phyloP scores from a whole-genome alignment of 805 yeast species.

The Metschnikowia aberdeeniae region DNA sequence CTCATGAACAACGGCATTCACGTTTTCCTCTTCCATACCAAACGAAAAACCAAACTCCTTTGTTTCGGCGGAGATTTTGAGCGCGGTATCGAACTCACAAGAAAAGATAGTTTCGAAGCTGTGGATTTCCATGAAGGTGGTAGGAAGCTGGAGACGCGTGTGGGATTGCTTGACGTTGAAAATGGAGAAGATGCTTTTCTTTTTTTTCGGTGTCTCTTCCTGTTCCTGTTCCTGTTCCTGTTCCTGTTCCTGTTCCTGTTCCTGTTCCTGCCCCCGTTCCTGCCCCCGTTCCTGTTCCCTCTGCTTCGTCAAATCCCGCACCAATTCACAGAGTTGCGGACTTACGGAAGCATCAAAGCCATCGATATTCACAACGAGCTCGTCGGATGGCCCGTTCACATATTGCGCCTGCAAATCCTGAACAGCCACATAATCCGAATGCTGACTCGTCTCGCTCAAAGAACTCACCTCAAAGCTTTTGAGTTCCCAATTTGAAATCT shows the following conservation, averaged over 20 bases:
- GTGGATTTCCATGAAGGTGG: constrained; percentile 8
- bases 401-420: constrained; percentile 3
- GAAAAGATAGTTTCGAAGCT: constrained; percentile 1
- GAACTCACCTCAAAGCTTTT: constrained; percentile 3
- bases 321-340: constrained; percentile 2
- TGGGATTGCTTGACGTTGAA: constrained; percentile 9
- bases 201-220: neutral
- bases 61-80: neutral
- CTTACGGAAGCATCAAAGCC: constrained; percentile 8
- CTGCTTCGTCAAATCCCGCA: neutral
- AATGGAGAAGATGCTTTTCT: neutral
- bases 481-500: neutral
- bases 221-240: no score
- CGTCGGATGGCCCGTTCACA: neutral
- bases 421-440: constrained; percentile 1
- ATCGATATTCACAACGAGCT: constrained; percentile 7
- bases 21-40: constrained; percentile 1
- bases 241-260: neutral
- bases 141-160: constrained; percentile 2
- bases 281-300: neutral
- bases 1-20: neutral
- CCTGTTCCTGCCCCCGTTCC: neutral
- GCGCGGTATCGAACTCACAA: neutral
- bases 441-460: neutral
- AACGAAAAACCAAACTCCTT: neutral